Conservation (phyloP, 2,329 filamentous ascomycete species). For the Venturia carpophila region DNA sequence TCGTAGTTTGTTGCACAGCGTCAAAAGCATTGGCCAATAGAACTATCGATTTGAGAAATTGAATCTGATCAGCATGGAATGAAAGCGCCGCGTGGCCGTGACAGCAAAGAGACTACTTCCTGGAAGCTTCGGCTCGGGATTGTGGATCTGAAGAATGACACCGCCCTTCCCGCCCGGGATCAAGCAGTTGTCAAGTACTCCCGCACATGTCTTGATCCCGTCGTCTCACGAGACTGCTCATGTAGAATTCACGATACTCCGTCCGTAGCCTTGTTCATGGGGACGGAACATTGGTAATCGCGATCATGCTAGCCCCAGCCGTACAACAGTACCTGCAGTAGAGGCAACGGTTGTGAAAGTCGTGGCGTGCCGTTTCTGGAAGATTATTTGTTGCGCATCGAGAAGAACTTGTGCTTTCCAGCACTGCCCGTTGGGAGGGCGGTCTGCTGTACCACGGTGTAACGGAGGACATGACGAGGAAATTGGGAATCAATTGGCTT, state of each 20-base stretch:
- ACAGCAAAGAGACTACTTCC: not conserved
- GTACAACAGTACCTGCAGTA: not conserved
- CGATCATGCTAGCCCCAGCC: not conserved
- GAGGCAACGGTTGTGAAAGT: not conserved
- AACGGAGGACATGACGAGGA: not conserved
- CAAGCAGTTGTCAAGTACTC: not conserved
- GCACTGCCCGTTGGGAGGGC: not conserved
- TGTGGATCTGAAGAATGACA: not conserved
- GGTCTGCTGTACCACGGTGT: conserved; percentile 4
- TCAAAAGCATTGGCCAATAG: not conserved
- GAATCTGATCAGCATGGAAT: not conserved
- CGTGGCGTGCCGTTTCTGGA: conserved; percentile 1
- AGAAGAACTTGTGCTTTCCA: not conserved
- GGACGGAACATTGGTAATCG: not conserved
- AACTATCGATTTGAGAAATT: not conserved
- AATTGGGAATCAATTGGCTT: not conserved
- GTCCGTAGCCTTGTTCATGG: not conserved
- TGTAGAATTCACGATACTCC: not conserved
- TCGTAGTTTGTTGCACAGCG: not conserved
- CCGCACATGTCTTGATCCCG: not conserved
- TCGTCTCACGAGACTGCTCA: not conserved
- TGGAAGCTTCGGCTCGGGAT: not conserved
- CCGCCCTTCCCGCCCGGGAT: not conserved
- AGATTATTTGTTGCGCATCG: not conserved
- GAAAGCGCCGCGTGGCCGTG: not conserved